Evolutionary conservation across 257 asterid species (phyloP).

Genomic region (Przewalskia tangutica): DNA sequence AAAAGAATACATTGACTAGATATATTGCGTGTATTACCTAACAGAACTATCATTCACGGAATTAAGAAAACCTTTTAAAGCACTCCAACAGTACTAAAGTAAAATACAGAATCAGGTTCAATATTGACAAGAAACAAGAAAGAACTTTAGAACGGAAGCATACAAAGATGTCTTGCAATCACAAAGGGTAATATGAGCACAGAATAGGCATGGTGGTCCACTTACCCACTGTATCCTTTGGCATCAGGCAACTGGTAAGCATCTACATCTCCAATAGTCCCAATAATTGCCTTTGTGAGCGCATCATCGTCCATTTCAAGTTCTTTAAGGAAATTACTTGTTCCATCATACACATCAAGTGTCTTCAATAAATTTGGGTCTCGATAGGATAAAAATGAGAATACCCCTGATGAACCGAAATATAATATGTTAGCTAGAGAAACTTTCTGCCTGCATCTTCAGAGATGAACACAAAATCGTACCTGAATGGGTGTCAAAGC

Average conservation of each 20-base stretch:
- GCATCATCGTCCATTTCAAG: constrained; percentile 86
- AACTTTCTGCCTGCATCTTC: not conserved
- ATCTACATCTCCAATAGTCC: constrained; percentile 96
- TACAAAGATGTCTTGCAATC: not conserved
- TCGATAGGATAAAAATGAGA: constrained; percentile 88
- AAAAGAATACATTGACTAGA: not conserved
- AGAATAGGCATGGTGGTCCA: not conserved
- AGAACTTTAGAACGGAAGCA: not conserved
- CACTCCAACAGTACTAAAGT: not conserved
- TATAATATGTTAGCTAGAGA: not conserved
- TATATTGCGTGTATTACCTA: not conserved
- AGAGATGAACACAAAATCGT: not conserved
- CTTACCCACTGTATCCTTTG: constrained; percentile 93
- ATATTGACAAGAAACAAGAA: not conserved
- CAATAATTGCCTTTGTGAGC: constrained; percentile 93
- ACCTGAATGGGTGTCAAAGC: constrained; percentile 96
- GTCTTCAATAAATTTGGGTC: constrained; percentile 96
- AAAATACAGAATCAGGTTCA: not conserved
- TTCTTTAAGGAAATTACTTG: constrained; percentile 70
- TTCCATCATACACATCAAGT: constrained; percentile 81
- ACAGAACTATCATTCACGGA: not conserved
- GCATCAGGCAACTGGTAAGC: constrained; percentile 95
- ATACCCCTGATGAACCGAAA: constrained; percentile 52
- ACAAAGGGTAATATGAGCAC: not conserved
- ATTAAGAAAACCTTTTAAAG: not conserved